Base-by-base conservation (phyloP, 495 filamentous ascomycete genomes). In the Talaromyces borbonicus region DNA sequence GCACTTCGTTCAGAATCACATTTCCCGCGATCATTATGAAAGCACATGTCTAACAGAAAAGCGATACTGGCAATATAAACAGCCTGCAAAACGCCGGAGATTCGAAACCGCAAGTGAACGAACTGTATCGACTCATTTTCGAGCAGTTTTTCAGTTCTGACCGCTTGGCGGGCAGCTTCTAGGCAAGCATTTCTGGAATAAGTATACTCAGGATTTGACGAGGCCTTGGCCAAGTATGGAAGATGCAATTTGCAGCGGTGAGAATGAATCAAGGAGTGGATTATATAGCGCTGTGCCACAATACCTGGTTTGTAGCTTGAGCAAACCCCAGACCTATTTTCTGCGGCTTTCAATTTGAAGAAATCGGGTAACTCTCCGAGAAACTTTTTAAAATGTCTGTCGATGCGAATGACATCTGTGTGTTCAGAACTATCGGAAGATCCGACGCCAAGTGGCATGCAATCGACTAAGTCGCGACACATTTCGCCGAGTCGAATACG, bases 401-500 rank as follows among this genome's bases (percentile, higher is more conserved):
- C 67, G 24, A 62, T 56, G 3, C 59, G 50, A 46, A 59, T 48
- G 5, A 66, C 38, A 12, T 46, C 48, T 22, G 57, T 33, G 32
- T 61, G 55, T 24, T 47, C 44, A 3, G 47, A 43, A 1, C 30
- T 43, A 4, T 44, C 53, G 12, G 25, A 4, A 20, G 49, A 23
- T 5, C 31, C 30, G 7, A 49, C 36, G 4, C 27, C 35, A 23
- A 71, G 49, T 0, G 60, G 59, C 18, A 49, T 56, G 18, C 54
- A 56, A 46, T 78, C 74, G 14, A 61, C 56, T 3, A 72, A 52
- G 16, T 60, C 59, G 14, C 69, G 65, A 43, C 62, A 66, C 9
- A 73, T 49, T 26, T 74, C 72, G 4, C 58, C 62, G 1, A 75
- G 50, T 23, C 63, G 67, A 33, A 69, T 69, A 35, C 71, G 51